Percentiles rank a stretch among this genome's conserved stretches.
These are phyloP conservation scores for Saksenaea oblongispora DNA, from an alignment of 371 early-diverging fungal species.

Conservation along the genomic window DNA sequence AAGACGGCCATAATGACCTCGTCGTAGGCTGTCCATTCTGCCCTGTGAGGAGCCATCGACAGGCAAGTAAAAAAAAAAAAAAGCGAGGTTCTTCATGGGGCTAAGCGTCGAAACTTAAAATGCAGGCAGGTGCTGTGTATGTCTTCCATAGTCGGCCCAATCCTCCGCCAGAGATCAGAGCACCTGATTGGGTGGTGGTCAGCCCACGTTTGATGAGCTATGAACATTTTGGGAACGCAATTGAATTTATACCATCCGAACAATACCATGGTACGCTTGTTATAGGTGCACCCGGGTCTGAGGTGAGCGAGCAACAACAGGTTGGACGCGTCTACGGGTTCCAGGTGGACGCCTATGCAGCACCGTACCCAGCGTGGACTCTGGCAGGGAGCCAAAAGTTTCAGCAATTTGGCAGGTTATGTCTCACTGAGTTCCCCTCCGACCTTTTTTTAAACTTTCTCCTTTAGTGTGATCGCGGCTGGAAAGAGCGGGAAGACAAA, in stretches of 20 bases:
- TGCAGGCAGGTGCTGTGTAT: slow-evolving; percentile 34
- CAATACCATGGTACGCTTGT: slow-evolving; percentile 12
- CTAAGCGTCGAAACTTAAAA: slow-evolving; percentile 8
- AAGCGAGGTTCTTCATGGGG: not conserved
- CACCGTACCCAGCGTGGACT: slow-evolving; percentile 24
- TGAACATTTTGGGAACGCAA: slow-evolving; percentile 41
- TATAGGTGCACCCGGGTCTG: slow-evolving; percentile 43
- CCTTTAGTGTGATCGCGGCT: slow-evolving; percentile 4
- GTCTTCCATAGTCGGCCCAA: slow-evolving; percentile 18
- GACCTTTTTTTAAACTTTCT: not conserved
- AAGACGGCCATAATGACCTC: slow-evolving; percentile 67
- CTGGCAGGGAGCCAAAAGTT: slow-evolving; percentile 41
- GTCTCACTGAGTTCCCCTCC: not conserved
- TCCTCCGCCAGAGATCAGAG: slow-evolving; percentile 9
- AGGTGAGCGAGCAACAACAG: slow-evolving; percentile 12
- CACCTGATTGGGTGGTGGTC: slow-evolving; percentile 14
- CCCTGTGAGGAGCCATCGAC: slow-evolving; percentile 19
- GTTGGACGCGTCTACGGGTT: slow-evolving; percentile 49
- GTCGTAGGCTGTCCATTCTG: slow-evolving; percentile 72
- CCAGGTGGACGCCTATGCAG: not conserved
- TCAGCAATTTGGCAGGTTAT: slow-evolving; percentile 52
- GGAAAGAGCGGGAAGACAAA: slow-evolving; percentile 8
- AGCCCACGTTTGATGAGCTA: slow-evolving; percentile 23
- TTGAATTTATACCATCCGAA: slow-evolving; percentile 7
- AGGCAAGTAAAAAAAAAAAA: slow-evolving; percentile 28